Conservation (phyloP, 2,329 filamentous ascomycete species). For the Saccharata proteae region DNA sequence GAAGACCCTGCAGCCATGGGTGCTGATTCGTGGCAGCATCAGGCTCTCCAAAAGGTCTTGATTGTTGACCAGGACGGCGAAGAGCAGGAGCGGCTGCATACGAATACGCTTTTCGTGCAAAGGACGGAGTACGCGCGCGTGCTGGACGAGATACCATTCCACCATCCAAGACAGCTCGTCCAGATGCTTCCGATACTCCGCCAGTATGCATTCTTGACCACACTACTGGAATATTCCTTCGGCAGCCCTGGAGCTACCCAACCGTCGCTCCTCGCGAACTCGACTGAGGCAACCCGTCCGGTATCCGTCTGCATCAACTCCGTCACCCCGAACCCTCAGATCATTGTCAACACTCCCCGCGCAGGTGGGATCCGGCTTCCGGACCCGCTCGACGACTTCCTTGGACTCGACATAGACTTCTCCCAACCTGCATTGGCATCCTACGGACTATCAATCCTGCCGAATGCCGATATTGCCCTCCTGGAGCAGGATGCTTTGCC, state of each 20-base stretch:
- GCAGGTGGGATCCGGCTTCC: background rate
- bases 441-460: conserved; percentile 26
- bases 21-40: too few species aligned
- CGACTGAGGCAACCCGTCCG: too few species aligned
- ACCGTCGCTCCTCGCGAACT: conserved; percentile 22
- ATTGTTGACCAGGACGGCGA: conserved; percentile 18
- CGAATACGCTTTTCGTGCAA: conserved; percentile 55
- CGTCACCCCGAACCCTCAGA: conserved; percentile 19
- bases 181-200: conserved; percentile 59
- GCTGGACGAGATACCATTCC: conserved; percentile 59
- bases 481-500: conserved; percentile 44
- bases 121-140: conserved; percentile 60
- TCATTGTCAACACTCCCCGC: background rate
- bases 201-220: conserved; percentile 62
- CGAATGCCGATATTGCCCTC: conserved; percentile 48
- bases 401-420: conserved; percentile 8
- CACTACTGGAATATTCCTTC: conserved; percentile 52
- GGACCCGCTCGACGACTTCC: conserved; percentile 8
- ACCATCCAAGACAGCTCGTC: conserved; percentile 65
- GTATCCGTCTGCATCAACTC: background rate
- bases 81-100: conserved; percentile 23
- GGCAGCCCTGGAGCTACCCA: conserved; percentile 20
- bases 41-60: conserved; percentile 27
- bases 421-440: conserved; percentile 4
- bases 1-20: conserved; percentile 47